Evolutionary conservation across 495 filamentous ascomycete species (phyloP).

Genomic region (Aspergillus egyptiacus): DNA sequence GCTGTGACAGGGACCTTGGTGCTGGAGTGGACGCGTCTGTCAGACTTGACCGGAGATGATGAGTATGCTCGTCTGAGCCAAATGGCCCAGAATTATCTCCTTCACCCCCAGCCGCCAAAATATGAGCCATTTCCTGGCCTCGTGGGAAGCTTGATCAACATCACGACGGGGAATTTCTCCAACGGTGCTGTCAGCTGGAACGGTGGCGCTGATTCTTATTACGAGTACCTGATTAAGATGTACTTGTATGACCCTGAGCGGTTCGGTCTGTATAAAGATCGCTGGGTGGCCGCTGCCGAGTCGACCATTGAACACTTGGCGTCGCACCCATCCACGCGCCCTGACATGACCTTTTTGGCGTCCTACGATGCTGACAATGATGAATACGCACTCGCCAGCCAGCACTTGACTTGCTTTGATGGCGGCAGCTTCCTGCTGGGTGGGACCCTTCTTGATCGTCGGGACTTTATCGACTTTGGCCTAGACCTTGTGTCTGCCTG

Average conservation of each 20-base stretch:
- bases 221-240: slow-evolving; percentile 95
- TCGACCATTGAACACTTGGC: slow-evolving; percentile 67
- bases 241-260: slow-evolving; percentile 70
- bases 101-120: slow-evolving; percentile 55
- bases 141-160: slow-evolving; percentile 61
- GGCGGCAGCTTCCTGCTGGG: slow-evolving; percentile 85
- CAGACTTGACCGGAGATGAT: slow-evolving; percentile 64
- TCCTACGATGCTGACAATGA: slow-evolving; percentile 42
- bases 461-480: slow-evolving; percentile 68
- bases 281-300: slow-evolving; percentile 74
- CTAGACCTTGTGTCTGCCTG: slow-evolving; percentile 68
- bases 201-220: slow-evolving; percentile 76
- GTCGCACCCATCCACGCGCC: slow-evolving; percentile 62
- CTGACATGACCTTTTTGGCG: slow-evolving; percentile 71
- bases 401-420: slow-evolving; percentile 77
- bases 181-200: slow-evolving; percentile 71
- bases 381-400: slow-evolving; percentile 44
- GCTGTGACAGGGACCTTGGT: slow-evolving; percentile 69
- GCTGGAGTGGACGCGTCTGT: slow-evolving; percentile 79
- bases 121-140: slow-evolving; percentile 74
- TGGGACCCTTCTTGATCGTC: slow-evolving; percentile 58
- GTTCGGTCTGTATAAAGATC: slow-evolving; percentile 59
- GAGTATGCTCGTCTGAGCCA: slow-evolving; percentile 63
- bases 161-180: slow-evolving; percentile 58
- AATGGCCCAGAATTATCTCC: slow-evolving; percentile 64